phyloP scores from a whole-genome alignment of 352 stramenopile genomes.

The Hyaloperonospora brassicae region DNA sequence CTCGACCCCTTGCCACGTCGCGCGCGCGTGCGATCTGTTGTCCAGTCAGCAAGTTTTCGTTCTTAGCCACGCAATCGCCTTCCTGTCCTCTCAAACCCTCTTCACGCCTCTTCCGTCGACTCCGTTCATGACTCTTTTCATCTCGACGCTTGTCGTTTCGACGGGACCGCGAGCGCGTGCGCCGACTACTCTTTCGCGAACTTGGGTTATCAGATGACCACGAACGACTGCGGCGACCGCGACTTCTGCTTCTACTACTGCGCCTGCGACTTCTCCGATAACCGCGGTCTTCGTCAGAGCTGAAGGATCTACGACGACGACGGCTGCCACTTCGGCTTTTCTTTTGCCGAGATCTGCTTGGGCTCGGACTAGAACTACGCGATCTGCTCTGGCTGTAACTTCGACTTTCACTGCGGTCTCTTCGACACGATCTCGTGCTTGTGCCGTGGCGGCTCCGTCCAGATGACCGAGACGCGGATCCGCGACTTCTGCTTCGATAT shows the following conservation, averaged over 20 bases:
- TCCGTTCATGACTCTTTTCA: conserved; percentile 10
- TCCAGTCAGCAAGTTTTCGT: conserved; percentile 45
- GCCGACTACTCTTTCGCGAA: conserved; percentile 13
- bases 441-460: conserved; percentile 8
- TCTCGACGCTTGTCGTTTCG: conserved; percentile 7
- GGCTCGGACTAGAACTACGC: conserved; percentile 23
- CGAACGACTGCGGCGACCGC: conserved; percentile 18
- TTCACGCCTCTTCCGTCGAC: conserved; percentile 7
- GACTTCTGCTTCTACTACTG: conserved; percentile 18
- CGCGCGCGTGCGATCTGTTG: conserved; percentile 65
- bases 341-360: conserved; percentile 21
- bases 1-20: conserved; percentile 53
- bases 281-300: conserved; percentile 10
- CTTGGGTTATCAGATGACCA: conserved; percentile 21
- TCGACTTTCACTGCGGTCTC: conserved; percentile 11
- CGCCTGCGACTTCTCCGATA: conserved; percentile 9
- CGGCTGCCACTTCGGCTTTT: conserved; percentile 25
- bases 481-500: conserved; percentile 7
- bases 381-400: conserved; percentile 35
- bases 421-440: conserved; percentile 9
- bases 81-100: conserved; percentile 3
- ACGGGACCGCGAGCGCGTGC: conserved; percentile 14
- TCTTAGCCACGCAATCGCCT: conserved; percentile 3
- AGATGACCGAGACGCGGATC: conserved; percentile 22
- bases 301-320: conserved; percentile 20